Base-by-base conservation (phyloP, 2,329 filamentous ascomycete species). In the Calonectria ilicicola region DNA sequence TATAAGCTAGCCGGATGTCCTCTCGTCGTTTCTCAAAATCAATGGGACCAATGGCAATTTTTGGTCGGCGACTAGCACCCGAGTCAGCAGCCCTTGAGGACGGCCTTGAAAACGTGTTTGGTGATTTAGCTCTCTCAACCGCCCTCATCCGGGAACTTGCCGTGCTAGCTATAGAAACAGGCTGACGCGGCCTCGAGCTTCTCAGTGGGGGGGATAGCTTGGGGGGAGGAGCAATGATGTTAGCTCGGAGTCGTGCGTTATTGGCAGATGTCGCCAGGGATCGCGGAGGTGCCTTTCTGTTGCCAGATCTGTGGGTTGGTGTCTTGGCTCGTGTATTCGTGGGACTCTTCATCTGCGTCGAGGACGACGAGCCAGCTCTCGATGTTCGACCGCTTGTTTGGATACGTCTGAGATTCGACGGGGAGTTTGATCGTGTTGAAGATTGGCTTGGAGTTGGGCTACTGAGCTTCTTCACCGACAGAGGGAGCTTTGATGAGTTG, bases 1-100 rank as follows among this genome's bases (percentile, higher is more conserved):
- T 96, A 82, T 97, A 96, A 17, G 95, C 95, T 69, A 95, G 91
- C 77, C 96, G 93, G 78, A 98, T 97, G 73, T 92, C 92, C 80
- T 95, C 93, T 77, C 95, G 90, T 64, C 95, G 90, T 76, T 94
- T 94, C 72, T 93, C 95, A 81, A 97, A 97, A 83, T 98, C 94
- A 65, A 97, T 94, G 72, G 93, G 93, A 1, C 93, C 93, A 71
- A 96, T 85, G 1, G 90, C 89, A 65, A 91, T 86, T 79, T 91
- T 91, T 51, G 88, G 86, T 70, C 88, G 85, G 38, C 85, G 82
- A 7, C 82, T 73, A 6, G 83, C 77, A 35, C 81, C 78, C 65
- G 53, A 17, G 14, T 88, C 87, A 44, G 84, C 72, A 49, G 77
- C 77, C 80, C 85, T 68, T 79, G 76, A 74, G 29, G 80, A 71